Evolutionary conservation across 2,329 filamentous ascomycete genomes (phyloP).

Genomic region (Neofusicoccum parvum): DNA sequence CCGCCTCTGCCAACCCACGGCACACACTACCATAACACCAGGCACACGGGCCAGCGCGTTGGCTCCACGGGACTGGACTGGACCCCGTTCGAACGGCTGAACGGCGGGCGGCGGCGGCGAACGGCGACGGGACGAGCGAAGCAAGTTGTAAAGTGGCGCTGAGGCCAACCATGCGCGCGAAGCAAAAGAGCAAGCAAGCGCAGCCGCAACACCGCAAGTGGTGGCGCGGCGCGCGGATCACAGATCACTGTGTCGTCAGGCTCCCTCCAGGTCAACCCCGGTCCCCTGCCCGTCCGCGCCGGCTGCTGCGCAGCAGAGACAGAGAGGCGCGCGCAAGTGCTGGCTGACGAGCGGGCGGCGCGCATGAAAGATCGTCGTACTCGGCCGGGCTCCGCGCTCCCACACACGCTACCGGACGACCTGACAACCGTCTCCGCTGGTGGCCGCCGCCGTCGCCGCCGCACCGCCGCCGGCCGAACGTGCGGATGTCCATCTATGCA

Average conservation of each 20-base stretch:
- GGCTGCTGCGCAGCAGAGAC: too few relatives aligned
- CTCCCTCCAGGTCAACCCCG: neutral
- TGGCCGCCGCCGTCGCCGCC: constrained; percentile 7
- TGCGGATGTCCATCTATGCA: neutral
- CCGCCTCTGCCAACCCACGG: neutral
- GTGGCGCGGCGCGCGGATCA: constrained; percentile 9
- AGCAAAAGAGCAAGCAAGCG: neutral
- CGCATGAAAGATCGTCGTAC: constrained; percentile 16
- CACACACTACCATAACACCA: neutral
- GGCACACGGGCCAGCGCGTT: neutral
- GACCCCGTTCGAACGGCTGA: neutral
- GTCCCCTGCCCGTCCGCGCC: neutral
- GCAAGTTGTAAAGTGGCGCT: neutral
- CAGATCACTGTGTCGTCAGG: neutral
- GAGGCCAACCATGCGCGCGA: neutral
- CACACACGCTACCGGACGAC: neutral
- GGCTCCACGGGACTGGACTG: neutral
- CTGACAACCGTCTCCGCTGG: constrained; percentile 1
- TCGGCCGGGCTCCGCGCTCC: constrained; percentile 6
- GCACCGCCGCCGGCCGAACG: neutral
- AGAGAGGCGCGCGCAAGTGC: neutral
- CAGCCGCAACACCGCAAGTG: constrained; percentile 1
- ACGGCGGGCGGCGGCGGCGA: neutral
- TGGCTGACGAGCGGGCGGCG: neutral
- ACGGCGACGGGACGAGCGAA: neutral